Base-by-base conservation (phyloP, 176 grass and related monocot genomes). In the Paspalum notatum region DNA sequence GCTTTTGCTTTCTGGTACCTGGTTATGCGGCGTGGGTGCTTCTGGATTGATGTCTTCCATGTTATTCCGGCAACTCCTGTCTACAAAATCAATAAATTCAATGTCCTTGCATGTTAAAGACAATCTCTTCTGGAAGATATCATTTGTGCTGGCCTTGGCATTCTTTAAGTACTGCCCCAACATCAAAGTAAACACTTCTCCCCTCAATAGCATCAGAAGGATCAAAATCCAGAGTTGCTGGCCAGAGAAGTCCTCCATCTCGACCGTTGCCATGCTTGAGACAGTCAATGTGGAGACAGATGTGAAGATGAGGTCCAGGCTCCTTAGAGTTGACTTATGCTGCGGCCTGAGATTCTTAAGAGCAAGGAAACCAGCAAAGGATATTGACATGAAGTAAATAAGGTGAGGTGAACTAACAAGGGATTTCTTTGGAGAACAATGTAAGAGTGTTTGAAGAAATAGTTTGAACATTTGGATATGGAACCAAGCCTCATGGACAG, bases 211-310 rank as follows among this genome's bases (percentile, higher is more conserved):
- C 92, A 91, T 91, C 71, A 89, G 65, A 62, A 91, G 44, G 7
- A 78, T 76, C 14, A 87, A 77, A 50, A 91, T 77, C 43, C 86
- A 75, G 37, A 94, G 80, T 53, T 94, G 89, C 49, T 49, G 75
- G 43, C 75, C 27, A 15, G 92, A 94, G 20, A 94, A 77, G 14
- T 78, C 76, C 84, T 94, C 89, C 83, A 89, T 94, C 78, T 83
- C 57, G 40, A 91, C 57, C 4, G 71, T 89, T 51, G 75, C 83
- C 59, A 91, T 90, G 65, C 92, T 90, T 9, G 86, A 94, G 65
- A 94, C 84, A 14, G 92, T 91, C 22, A 83, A 43, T 17, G 86
- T 63, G 17, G 89, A 94, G 6, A 85, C 83, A 17, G 86, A 87
- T 55, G 88, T 77, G 81, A 87, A 94, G n/a, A 89, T 42, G 77